These are phyloP conservation scores for Nitzschia inconspicua DNA, from an alignment of 108 stramenopile species.

Conservation along the genomic window DNA sequence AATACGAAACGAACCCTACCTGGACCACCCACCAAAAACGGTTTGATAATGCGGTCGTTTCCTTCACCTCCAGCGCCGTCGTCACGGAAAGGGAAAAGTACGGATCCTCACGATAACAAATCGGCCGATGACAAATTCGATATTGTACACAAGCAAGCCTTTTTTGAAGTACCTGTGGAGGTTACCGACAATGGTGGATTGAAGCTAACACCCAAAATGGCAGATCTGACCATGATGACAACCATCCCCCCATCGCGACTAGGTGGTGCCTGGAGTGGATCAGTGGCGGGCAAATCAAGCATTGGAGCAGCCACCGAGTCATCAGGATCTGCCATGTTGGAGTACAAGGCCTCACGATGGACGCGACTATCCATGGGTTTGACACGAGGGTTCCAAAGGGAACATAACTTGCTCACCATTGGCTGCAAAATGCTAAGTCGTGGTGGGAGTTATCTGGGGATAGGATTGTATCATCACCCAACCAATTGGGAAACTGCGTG, in stretches of 20 bases:
- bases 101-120: too few relatives aligned
- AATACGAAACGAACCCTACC: too few relatives aligned
- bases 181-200: slow-evolving; percentile 13
- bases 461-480: slow-evolving; percentile 21
- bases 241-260: slow-evolving; percentile 31
- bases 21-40: too few relatives aligned
- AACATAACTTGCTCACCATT: slow-evolving; percentile 20
- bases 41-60: too few relatives aligned
- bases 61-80: too few relatives aligned
- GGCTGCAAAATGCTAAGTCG: slow-evolving; percentile 12
- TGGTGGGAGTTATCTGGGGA: slow-evolving; percentile 14
- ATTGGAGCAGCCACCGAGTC: background rate
- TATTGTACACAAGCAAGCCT: slow-evolving; percentile 16
- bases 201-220: slow-evolving; percentile 5
- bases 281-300: slow-evolving; percentile 20
- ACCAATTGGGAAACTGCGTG: slow-evolving; percentile 4
- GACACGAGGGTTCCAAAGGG: slow-evolving; percentile 23
- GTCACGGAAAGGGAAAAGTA: too few relatives aligned
- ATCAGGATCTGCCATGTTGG: slow-evolving; percentile 24
- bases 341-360: slow-evolving; percentile 17
- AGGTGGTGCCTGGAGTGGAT: slow-evolving; percentile 20
- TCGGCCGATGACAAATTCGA: too few relatives aligned
- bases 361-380: slow-evolving; percentile 21
- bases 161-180: slow-evolving; percentile 28
- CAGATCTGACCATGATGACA: slow-evolving; percentile 14